Evolutionary conservation across 768 basidiomycete species (phyloP).

Genomic region (Hypholoma fasciculare): DNA sequence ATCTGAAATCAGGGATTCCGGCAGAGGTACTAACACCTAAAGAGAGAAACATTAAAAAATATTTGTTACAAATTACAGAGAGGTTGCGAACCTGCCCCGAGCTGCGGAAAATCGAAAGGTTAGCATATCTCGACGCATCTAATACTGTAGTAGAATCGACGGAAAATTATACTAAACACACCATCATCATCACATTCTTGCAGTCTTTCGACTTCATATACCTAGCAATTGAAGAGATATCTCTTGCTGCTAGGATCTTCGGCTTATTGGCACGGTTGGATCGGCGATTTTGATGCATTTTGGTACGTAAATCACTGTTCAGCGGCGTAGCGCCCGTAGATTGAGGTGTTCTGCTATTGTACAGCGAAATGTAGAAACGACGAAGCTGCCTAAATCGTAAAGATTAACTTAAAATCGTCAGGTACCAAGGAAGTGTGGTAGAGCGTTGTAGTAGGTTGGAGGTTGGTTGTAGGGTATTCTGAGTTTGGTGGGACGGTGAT

Average conservation of each 20-base stretch:
- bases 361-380: too few relatives aligned
- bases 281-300: background rate
- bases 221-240: constrained; percentile 47
- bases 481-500: too few relatives aligned
- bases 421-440: too few relatives aligned
- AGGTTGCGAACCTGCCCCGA: constrained; percentile 61
- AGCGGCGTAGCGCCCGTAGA: background rate
- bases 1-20: constrained; percentile 89
- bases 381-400: too few relatives aligned
- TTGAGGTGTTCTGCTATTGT: too few relatives aligned
- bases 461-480: too few relatives aligned
- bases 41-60: background rate
- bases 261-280: constrained; percentile 14
- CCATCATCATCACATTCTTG: constrained; percentile 74
- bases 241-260: constrained; percentile 26
- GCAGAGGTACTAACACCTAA: constrained; percentile 76
- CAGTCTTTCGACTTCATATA: constrained; percentile 72
- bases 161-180: constrained; percentile 23
- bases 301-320: background rate
- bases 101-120: constrained; percentile 30
- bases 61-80: background rate
- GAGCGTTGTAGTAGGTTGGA: too few relatives aligned
- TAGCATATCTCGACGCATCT: background rate
- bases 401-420: too few relatives aligned
- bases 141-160: constrained; percentile 1